These are phyloP conservation scores for Vitis rotundifolia DNA, from an alignment of 164 flowering plant genomes.

Conservation along the genomic window DNA sequence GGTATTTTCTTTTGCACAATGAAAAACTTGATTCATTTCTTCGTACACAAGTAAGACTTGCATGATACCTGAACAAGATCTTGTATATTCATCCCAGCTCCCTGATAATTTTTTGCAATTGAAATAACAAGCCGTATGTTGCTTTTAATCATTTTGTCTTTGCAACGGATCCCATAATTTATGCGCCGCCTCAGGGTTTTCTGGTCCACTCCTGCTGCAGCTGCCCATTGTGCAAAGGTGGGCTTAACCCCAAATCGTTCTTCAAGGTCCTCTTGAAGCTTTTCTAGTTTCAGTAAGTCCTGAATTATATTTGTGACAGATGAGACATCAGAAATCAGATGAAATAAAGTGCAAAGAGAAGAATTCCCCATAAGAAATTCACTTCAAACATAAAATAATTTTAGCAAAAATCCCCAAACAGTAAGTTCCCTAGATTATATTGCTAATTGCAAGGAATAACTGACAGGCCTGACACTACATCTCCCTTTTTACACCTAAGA, in stretches of 20 bases:
- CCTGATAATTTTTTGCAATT: constrained; percentile 91
- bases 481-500: no score
- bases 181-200: constrained; percentile 66
- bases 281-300: constrained; percentile 84
- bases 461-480: no score
- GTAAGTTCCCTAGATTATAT: no score
- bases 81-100: constrained; percentile 84
- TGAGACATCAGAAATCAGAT: not conserved
- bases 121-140: constrained; percentile 92
- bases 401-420: no score
- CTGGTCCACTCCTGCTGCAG: constrained; percentile 82
- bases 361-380: not conserved
- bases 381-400: not conserved
- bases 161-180: constrained; percentile 70
- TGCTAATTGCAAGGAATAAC: no score
- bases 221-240: constrained; percentile 85
- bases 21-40: no score
- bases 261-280: constrained; percentile 57
- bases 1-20: constrained; percentile 2
- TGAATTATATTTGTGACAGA: constrained; percentile 23
- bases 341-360: not conserved
- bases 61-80: constrained; percentile 92
- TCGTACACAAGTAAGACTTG: not conserved
- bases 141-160: constrained; percentile 92
- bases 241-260: constrained; percentile 70